These are phyloP conservation scores for Bolboschoenus planiculmis DNA, from an alignment of 176 grass and related monocot genomes.

Conservation along the genomic window DNA sequence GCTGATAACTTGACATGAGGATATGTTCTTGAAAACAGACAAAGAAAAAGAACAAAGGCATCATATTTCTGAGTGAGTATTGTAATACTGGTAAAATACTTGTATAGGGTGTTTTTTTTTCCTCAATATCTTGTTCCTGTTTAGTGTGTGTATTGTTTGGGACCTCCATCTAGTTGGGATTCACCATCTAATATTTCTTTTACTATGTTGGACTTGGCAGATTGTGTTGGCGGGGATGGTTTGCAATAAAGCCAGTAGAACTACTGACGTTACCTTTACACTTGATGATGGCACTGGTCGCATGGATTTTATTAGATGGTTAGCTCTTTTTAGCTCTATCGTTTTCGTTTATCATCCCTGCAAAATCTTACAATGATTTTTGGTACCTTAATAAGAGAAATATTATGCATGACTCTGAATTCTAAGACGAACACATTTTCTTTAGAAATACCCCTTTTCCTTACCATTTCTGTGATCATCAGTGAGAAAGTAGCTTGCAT, in stretches of 20 bases:
- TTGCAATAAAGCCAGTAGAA: slow-evolving; percentile 50
- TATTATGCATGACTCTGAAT: background rate
- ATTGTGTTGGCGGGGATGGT: slow-evolving; percentile 66
- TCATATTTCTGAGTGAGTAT: background rate
- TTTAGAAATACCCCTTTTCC: background rate
- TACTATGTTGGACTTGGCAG: slow-evolving; percentile 5
- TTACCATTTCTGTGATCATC: background rate
- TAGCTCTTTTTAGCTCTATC: background rate
- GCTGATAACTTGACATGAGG: background rate
- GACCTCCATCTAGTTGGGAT: background rate
- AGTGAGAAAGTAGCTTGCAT: background rate
- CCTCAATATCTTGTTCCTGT: background rate
- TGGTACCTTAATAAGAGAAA: background rate
- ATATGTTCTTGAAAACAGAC: background rate
- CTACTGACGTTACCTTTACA: slow-evolving; percentile 63
- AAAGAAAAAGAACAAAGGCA: background rate
- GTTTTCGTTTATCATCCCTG: background rate
- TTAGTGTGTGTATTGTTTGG: background rate
- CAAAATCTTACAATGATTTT: background rate
- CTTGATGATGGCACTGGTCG: slow-evolving; percentile 82
- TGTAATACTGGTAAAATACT: background rate
- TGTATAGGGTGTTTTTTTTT: too few species aligned
- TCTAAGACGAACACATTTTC: background rate
- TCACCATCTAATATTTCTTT: background rate
- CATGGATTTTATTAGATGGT: slow-evolving; percentile 86